Percentiles rank a stretch among this genome's conserved stretches.
These are phyloP conservation scores for Fusarium subglutinans DNA, from an alignment of 2,329 filamentous ascomycete genomes.

Conservation along the genomic window DNA sequence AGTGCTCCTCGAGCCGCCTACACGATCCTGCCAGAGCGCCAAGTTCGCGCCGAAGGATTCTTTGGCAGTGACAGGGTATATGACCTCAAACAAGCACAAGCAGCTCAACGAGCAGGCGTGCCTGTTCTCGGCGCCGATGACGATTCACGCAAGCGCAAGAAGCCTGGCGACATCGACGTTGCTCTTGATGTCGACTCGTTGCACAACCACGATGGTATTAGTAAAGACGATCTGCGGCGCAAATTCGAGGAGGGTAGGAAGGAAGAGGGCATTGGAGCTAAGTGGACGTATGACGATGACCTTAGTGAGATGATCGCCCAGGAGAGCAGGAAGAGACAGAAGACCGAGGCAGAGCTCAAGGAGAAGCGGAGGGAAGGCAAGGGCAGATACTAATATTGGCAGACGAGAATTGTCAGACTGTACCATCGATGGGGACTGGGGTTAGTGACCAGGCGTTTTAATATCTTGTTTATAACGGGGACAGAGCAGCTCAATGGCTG, in stretches of 20 bases:
- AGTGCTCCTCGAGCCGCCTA: conserved; percentile 82
- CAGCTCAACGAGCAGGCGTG: conserved; percentile 60
- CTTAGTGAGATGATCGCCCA: conserved; percentile 95
- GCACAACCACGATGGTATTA: conserved; percentile 77
- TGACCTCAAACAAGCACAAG: conserved; percentile 71
- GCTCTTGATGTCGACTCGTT: conserved; percentile 88
- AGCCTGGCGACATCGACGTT: conserved; percentile 94
- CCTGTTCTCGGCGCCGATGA: conserved; percentile 85
- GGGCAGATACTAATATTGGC: conserved; percentile 56
- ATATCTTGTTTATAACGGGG: conserved; percentile 33
- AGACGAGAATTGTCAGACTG: conserved; percentile 9
- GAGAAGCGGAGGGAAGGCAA: conserved; percentile 69
- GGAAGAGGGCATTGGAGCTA: conserved; percentile 72
- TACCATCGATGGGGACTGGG: conserved; percentile 25
- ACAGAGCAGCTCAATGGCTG: conserved; percentile 27
- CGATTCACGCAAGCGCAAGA: conserved; percentile 85
- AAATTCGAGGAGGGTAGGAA: conserved; percentile 79
- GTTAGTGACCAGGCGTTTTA: conserved; percentile 28
- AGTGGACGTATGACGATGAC: conserved; percentile 85
- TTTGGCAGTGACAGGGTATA: conserved; percentile 96
- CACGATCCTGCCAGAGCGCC: conserved; percentile 88
- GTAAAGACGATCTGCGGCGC: conserved; percentile 82
- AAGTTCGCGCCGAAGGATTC: conserved; percentile 88
- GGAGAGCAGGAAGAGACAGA: conserved; percentile 89
- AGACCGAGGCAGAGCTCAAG: conserved; percentile 83